phyloP scores from a whole-genome alignment of 148 eudicot genomes.

The Fallopia convolvulus region DNA sequence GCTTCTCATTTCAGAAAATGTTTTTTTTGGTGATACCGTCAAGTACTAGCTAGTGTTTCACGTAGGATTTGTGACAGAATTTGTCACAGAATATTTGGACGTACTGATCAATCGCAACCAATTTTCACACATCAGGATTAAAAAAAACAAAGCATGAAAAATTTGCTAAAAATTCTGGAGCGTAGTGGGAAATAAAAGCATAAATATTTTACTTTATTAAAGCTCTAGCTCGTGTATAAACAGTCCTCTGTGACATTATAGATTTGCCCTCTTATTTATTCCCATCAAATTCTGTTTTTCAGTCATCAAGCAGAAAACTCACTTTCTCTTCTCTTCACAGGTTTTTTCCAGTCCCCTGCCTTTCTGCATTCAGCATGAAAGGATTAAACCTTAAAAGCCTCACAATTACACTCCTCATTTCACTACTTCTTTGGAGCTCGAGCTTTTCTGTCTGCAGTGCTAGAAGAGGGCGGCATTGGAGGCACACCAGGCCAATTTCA shows the following conservation, averaged over 20 bases:
- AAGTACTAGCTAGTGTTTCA: too few species aligned
- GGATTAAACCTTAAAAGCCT: constrained; percentile 25
- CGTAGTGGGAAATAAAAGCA: constrained; percentile 9
- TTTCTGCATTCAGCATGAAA: constrained; percentile 20
- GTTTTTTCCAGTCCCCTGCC: background rate
- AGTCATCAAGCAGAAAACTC: constrained; percentile 18
- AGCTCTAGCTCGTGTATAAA: constrained; percentile 11
- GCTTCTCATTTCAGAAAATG: too few species aligned
- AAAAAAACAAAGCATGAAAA: background rate
- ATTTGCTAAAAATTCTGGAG: background rate
- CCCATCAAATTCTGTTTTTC: background rate
- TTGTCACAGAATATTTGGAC: too few species aligned
- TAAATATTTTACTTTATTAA: constrained; percentile 14
- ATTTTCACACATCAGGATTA: background rate
- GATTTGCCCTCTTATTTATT: constrained; percentile 20
- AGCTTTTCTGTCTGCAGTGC: constrained; percentile 31
- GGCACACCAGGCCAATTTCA: constrained; percentile 17
- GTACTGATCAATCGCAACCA: too few species aligned
- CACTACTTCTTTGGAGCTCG: constrained; percentile 34
- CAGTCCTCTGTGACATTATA: background rate
- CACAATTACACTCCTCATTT: constrained; percentile 29
- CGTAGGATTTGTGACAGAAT: too few species aligned
- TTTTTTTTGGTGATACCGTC: too few species aligned
- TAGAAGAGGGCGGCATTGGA: constrained; percentile 46
- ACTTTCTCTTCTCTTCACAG: constrained; percentile 8